Conservation (phyloP, 2,329 filamentous ascomycete genomes). For the Tolypocladium cylindrosporum region DNA sequence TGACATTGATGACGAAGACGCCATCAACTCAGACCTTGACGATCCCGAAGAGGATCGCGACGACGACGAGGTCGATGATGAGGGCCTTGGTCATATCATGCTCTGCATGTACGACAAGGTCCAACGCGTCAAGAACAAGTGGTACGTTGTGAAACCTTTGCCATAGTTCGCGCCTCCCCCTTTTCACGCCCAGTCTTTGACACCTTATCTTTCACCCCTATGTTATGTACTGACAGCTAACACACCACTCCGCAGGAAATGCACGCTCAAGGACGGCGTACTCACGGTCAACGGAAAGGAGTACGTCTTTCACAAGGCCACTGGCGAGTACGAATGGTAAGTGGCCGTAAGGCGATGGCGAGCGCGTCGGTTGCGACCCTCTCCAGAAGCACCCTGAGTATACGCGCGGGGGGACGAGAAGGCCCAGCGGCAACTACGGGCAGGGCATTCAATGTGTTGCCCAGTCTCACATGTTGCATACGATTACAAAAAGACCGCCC, state of each 20-base stretch:
- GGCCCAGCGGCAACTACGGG: background rate
- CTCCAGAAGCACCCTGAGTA: background rate
- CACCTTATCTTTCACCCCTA: conserved; percentile 6
- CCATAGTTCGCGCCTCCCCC: background rate
- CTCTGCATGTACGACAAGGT: conserved; percentile 99
- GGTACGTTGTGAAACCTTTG: conserved; percentile 36
- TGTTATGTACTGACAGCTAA: background rate
- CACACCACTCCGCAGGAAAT: conserved; percentile 58
- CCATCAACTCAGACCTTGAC: conserved; percentile 96
- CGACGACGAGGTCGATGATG: conserved; percentile 81
- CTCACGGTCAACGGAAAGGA: conserved; percentile 89
- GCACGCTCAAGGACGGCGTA: conserved; percentile 92
- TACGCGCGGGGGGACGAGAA: background rate
- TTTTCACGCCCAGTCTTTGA: background rate
- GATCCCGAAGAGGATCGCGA: conserved; percentile 80
- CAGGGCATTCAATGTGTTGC: background rate
- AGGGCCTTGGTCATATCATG: conserved; percentile 81
- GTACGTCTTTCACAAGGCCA: conserved; percentile 96
- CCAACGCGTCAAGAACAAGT: conserved; percentile 98
- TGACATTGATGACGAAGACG: conserved; percentile 71
- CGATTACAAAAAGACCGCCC: background rate
- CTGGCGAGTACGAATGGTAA: conserved; percentile 97
- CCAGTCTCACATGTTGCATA: background rate
- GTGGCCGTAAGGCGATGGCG: background rate
- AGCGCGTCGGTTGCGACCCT: background rate